Percentiles rank a stretch among this genome's conserved stretches.
These are phyloP conservation scores for Echinosophora koreensis DNA, from an alignment of 306 rosid species.

Conservation along the genomic window DNA sequence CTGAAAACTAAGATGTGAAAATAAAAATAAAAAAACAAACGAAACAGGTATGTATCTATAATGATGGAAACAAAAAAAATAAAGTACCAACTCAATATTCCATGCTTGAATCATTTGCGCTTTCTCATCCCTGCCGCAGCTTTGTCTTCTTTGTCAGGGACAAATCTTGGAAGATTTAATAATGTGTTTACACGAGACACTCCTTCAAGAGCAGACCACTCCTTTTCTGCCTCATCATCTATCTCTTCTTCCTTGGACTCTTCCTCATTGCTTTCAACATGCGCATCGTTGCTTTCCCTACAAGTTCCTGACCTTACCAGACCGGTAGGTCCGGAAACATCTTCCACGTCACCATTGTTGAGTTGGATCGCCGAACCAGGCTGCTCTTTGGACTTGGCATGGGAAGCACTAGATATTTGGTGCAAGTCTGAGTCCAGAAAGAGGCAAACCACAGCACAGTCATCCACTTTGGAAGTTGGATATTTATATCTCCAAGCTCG, in stretches of 20 bases:
- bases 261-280: constrained; percentile 55
- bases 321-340: constrained; percentile 42
- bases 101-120: constrained; percentile 51
- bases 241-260: constrained; percentile 53
- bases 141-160: constrained; percentile 74
- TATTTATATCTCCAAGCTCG: constrained; percentile 84
- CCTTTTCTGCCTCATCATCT: constrained; percentile 61
- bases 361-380: constrained; percentile 47
- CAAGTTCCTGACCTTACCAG: constrained; percentile 62
- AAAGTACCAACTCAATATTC: constrained; percentile 37
- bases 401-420: constrained; percentile 60
- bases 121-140: constrained; percentile 45
- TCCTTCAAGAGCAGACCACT: constrained; percentile 98
- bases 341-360: constrained; percentile 46
- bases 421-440: constrained; percentile 65
- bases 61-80: constrained; percentile 22
- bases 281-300: constrained; percentile 53
- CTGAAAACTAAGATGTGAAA: constrained; percentile 32
- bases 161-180: constrained; percentile 87
- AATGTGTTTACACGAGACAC: constrained; percentile 97
- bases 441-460: constrained; percentile 96
- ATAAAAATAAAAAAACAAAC: constrained; percentile 40
- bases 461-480: constrained; percentile 96
- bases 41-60: constrained; percentile 41
- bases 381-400: constrained; percentile 57